Conservation (phyloP, 2,329 filamentous ascomycete genomes). For the Xylariaceae sp. region DNA sequence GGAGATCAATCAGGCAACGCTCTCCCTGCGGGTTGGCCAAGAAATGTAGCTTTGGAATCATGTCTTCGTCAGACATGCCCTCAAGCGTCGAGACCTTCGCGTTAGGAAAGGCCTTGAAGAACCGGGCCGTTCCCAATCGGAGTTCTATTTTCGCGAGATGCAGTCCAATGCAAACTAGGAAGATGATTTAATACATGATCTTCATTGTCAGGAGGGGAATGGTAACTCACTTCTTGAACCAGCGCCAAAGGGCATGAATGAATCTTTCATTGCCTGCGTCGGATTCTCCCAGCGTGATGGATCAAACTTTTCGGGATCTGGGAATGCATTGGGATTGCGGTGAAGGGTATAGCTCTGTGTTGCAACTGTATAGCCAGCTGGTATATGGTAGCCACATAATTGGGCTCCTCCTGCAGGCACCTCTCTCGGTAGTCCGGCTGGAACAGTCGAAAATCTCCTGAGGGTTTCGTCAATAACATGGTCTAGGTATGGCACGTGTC, state of each 20-base stretch:
- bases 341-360: constrained; percentile 51
- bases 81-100: constrained; percentile 37
- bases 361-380: constrained; percentile 43
- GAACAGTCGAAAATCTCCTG: constrained; percentile 43
- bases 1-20: constrained; percentile 39
- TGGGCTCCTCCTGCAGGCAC: constrained; percentile 43
- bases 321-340: constrained; percentile 45
- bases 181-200: neutral
- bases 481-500: constrained; percentile 45
- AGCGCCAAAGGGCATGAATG: constrained; percentile 40
- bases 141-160: constrained; percentile 63
- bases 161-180: constrained; percentile 56
- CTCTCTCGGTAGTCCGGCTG: constrained; percentile 43
- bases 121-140: constrained; percentile 54
- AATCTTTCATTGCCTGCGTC: constrained; percentile 38
- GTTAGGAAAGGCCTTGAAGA: constrained; percentile 50
- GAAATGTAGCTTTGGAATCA: constrained; percentile 40
- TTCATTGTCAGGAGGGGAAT: neutral
- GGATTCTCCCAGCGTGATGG: constrained; percentile 36
- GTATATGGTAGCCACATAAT: constrained; percentile 45
- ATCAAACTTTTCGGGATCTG: constrained; percentile 43
- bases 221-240: constrained; percentile 38
- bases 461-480: constrained; percentile 40
- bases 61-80: constrained; percentile 42
- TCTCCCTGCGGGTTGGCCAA: constrained; percentile 38